A percentile compares a stretch with the other conserved stretches of the same genome.
These are phyloP conservation scores for Leptodermis oblonga DNA, from an alignment of 257 asterid genomes.

Conservation along the genomic window DNA sequence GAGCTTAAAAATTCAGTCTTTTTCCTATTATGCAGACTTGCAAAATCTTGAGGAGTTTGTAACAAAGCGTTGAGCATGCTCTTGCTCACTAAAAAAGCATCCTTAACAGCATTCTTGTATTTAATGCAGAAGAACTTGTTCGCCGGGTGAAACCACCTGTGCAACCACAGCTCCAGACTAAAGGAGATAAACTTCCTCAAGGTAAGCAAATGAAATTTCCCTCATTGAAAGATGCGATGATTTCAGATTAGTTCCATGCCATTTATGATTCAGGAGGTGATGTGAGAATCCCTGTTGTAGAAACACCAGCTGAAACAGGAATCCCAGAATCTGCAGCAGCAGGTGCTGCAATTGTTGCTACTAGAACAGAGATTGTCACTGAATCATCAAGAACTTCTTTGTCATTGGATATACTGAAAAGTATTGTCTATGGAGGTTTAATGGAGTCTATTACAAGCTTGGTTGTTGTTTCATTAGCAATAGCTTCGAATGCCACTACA, in stretches of 20 bases:
- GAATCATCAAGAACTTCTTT: conserved; percentile 13
- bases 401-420: conserved; percentile 46
- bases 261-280: conserved; percentile 17
- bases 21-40: not conserved
- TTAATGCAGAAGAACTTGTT: not conserved
- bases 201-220: not conserved
- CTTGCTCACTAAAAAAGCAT: not conserved
- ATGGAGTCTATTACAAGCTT: conserved; percentile 51
- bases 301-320: conserved; percentile 10
- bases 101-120: not conserved
- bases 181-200: not conserved
- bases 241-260: not conserved
- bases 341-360: not conserved
- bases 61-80: too few relatives aligned
- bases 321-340: not conserved
- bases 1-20: not conserved
- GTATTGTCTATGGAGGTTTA: conserved; percentile 71
- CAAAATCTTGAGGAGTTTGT: too few relatives aligned
- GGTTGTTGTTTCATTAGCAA: conserved; percentile 57
- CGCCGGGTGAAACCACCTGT: not conserved
- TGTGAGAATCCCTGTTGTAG: conserved; percentile 10
- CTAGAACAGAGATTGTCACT: not conserved
- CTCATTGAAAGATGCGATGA: not conserved
- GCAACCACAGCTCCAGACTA: not conserved
- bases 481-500: conserved; percentile 55